A percentile compares a stretch with the other conserved stretches of the same genome.
These are phyloP conservation scores for Aspergillus floridensis DNA, from an alignment of 2,329 filamentous ascomycete species.

Conservation along the genomic window DNA sequence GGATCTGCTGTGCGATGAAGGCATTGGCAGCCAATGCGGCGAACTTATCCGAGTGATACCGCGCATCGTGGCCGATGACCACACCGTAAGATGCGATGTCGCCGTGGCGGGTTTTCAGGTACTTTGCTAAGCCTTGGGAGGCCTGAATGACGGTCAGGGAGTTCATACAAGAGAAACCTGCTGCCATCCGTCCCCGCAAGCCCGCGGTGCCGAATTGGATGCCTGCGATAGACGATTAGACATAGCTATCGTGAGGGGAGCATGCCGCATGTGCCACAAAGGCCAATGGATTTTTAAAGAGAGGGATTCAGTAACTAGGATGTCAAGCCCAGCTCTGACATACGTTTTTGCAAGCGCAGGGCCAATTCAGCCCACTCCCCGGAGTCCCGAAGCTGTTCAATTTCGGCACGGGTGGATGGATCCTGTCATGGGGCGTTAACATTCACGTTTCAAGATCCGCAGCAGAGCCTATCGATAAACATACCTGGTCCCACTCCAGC, in stretches of 20 bases:
- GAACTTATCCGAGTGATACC: constrained; percentile 62
- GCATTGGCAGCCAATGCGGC: constrained; percentile 59
- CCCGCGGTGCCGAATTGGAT: constrained; percentile 64
- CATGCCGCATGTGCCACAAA: not conserved
- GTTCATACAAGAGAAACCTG: constrained; percentile 62
- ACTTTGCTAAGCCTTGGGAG: constrained; percentile 63
- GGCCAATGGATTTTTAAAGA: too few species aligned
- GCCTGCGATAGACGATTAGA: constrained; percentile 27
- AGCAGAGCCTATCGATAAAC: constrained; percentile 2
- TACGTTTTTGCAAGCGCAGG: constrained; percentile 51
- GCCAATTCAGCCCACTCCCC: constrained; percentile 51
- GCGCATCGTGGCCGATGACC: constrained; percentile 62
- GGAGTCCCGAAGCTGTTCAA: constrained; percentile 50
- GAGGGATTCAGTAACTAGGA: not conserved
- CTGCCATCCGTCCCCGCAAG: constrained; percentile 63
- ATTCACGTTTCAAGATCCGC: not conserved
- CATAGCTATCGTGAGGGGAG: not conserved
- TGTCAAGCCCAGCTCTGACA: constrained; percentile 9
- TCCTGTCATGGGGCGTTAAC: constrained; percentile 38
- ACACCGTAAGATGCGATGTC: constrained; percentile 48
- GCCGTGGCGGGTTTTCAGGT: constrained; percentile 49
- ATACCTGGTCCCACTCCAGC: constrained; percentile 56
- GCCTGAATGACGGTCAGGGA: constrained; percentile 60
- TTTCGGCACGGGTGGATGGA: constrained; percentile 53
- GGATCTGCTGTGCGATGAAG: constrained; percentile 57